Evolutionary conservation across 306 rosid genomes (phyloP).

Genomic region (Psophocarpus tetragonolobus): DNA sequence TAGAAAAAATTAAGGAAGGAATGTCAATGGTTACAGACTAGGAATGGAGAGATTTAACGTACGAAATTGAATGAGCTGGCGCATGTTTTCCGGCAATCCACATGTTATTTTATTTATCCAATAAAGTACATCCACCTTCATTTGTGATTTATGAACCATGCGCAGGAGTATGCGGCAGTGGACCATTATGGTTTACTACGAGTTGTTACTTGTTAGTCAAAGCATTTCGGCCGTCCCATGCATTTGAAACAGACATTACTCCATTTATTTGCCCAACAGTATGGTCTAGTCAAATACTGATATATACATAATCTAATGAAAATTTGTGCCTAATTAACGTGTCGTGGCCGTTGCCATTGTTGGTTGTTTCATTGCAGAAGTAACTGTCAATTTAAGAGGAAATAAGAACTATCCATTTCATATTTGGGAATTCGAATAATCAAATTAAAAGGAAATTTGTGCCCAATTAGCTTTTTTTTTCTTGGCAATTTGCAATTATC

Average conservation of each 20-base stretch:
- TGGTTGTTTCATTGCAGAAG: neutral
- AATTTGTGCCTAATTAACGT: constrained; percentile 6
- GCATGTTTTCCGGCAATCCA: neutral
- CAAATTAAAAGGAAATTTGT: neutral
- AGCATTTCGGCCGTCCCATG: neutral
- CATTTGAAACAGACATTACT: constrained; percentile 3
- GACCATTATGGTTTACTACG: neutral
- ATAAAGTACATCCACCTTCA: neutral
- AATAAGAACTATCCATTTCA: neutral
- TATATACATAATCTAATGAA: neutral
- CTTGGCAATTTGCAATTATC: neutral
- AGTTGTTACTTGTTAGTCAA: neutral
- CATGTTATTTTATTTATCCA: neutral
- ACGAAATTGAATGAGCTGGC: neutral
- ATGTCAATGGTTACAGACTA: neutral
- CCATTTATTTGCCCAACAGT: neutral
- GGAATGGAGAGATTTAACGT: neutral
- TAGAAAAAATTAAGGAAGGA: neutral
- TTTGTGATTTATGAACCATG: neutral
- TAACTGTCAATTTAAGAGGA: neutral
- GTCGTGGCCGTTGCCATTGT: neutral
- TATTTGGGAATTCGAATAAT: neutral
- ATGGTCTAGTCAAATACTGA: neutral
- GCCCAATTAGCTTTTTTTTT: neutral
- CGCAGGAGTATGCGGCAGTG: too few species aligned